Conservation (phyloP, 208 protist species). For the Phytomonas francai region DNA sequence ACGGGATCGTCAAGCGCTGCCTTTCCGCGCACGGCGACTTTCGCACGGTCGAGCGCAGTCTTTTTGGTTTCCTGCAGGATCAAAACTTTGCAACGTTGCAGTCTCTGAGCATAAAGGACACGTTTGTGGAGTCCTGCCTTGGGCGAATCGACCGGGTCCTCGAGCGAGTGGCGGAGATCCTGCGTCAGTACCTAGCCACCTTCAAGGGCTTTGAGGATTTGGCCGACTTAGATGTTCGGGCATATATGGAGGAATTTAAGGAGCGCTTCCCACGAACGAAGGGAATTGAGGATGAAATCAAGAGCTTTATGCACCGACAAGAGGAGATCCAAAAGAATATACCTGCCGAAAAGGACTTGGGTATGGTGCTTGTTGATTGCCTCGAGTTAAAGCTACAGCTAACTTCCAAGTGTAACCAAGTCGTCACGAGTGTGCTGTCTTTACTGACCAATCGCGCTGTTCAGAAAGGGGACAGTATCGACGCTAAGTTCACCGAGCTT, state of each 20-base stretch:
- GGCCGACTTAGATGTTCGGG: slow-evolving; percentile 59
- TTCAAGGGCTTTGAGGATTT: slow-evolving; percentile 70
- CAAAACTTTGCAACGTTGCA: slow-evolving; percentile 64
- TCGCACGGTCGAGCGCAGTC: slow-evolving; percentile 80
- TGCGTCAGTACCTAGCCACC: slow-evolving; percentile 67
- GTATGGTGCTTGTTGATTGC: slow-evolving; percentile 75
- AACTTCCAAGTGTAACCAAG: slow-evolving; percentile 66
- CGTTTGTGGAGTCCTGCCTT: slow-evolving; percentile 45
- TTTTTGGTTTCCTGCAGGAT: slow-evolving; percentile 91
- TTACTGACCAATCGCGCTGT: slow-evolving; percentile 69
- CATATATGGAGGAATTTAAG: slow-evolving; percentile 71
- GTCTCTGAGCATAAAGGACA: slow-evolving; percentile 32
- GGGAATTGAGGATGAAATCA: slow-evolving; percentile 75
- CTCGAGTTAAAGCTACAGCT: slow-evolving; percentile 62
- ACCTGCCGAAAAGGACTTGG: slow-evolving; percentile 58
- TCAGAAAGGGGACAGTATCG: slow-evolving; percentile 59
- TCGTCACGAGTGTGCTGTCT: slow-evolving; percentile 51
- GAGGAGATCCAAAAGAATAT: slow-evolving; percentile 53
- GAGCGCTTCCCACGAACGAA: slow-evolving; percentile 48
- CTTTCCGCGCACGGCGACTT: slow-evolving; percentile 69
- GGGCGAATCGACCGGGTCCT: slow-evolving; percentile 53
- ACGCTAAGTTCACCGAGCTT: slow-evolving; percentile 58
- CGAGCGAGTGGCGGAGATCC: slow-evolving; percentile 24
- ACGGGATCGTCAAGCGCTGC: slow-evolving; percentile 69
- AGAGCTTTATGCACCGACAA: slow-evolving; percentile 46